Percentiles rank a stretch among this genome's conserved stretches.
These are phyloP conservation scores for Pyrrhoderma noxium DNA, from an alignment of 1,284 basidiomycete species.

Conservation along the genomic window DNA sequence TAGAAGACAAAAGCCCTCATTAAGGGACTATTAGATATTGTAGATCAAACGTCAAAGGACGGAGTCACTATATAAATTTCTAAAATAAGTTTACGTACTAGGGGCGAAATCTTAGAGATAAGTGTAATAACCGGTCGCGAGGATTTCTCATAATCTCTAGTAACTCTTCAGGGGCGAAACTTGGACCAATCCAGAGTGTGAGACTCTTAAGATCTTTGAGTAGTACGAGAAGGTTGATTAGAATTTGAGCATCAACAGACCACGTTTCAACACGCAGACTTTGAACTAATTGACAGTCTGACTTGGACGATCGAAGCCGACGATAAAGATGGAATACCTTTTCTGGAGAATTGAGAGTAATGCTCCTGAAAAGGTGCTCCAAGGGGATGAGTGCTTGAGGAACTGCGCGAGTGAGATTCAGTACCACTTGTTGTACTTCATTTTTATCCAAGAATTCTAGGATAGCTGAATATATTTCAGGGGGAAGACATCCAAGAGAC, in stretches of 20 bases:
- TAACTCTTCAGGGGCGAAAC: conserved; percentile 59
- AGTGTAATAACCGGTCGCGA: conserved; percentile 31
- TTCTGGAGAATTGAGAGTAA: conserved; percentile 37
- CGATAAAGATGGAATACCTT: conserved; percentile 42
- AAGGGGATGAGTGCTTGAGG: conserved; percentile 47
- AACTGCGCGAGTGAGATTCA: conserved; percentile 49
- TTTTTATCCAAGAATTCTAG: conserved; percentile 35
- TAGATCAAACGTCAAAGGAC: no score
- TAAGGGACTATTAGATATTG: no score
- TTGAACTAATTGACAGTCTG: conserved; percentile 32
- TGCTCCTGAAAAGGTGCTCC: conserved; percentile 41
- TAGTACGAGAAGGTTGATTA: conserved; percentile 47
- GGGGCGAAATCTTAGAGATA: conserved; percentile 57
- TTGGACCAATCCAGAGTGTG: conserved; percentile 51
- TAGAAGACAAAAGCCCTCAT: no score
- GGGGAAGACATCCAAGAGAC: conserved; percentile 34
- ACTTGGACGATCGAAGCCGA: conserved; percentile 32
- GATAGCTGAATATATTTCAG: conserved; percentile 53
- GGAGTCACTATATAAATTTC: not conserved
- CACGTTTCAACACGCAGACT: conserved; percentile 47
- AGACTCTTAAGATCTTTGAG: conserved; percentile 41
- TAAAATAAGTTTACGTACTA: conserved; percentile 43
- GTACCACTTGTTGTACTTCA: conserved; percentile 35
- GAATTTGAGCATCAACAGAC: conserved; percentile 55
- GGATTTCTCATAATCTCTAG: conserved; percentile 46